Conservation (phyloP, 2,329 filamentous ascomycete species). For the Fusarium gaditjirri region DNA sequence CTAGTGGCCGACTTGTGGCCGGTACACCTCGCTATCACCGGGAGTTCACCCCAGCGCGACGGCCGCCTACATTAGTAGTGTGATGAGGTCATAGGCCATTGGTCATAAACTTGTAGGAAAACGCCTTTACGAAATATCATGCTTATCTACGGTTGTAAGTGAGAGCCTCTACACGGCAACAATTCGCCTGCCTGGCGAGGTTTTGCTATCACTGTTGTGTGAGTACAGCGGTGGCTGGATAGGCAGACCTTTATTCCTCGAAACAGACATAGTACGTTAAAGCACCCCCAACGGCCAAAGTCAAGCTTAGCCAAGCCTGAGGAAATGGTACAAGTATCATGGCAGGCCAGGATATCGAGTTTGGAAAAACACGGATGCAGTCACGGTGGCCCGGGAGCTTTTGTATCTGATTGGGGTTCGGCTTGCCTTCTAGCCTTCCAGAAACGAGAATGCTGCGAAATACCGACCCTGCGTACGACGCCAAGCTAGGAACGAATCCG, state of each 20-base stretch:
- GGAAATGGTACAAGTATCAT: background rate
- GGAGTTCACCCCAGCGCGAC: constrained; percentile 27
- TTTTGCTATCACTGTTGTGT: background rate
- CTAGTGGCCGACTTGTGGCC: constrained; percentile 40
- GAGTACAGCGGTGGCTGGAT: background rate
- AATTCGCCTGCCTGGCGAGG: background rate
- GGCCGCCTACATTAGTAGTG: constrained; percentile 24
- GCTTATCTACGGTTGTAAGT: constrained; percentile 8
- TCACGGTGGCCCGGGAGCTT: background rate
- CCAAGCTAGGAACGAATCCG: constrained; percentile 30
- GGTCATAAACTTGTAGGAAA: constrained; percentile 1
- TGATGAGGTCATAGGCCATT: constrained; percentile 43
- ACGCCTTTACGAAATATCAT: constrained; percentile 5
- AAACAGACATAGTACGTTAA: background rate
- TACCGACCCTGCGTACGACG: constrained; percentile 8
- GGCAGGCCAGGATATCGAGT: background rate
- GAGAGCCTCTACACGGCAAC: background rate
- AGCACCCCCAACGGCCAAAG: background rate
- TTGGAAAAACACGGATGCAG: background rate
- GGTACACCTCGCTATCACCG: constrained; percentile 29
- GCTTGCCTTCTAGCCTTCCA: constrained; percentile 34
- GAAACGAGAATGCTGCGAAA: constrained; percentile 10
- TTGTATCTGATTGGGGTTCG: background rate
- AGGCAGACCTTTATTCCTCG: background rate
- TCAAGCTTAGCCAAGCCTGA: background rate